These are phyloP conservation scores for Solanum habrochaites DNA, from an alignment of 257 asterid genomes.

Conservation along the genomic window DNA sequence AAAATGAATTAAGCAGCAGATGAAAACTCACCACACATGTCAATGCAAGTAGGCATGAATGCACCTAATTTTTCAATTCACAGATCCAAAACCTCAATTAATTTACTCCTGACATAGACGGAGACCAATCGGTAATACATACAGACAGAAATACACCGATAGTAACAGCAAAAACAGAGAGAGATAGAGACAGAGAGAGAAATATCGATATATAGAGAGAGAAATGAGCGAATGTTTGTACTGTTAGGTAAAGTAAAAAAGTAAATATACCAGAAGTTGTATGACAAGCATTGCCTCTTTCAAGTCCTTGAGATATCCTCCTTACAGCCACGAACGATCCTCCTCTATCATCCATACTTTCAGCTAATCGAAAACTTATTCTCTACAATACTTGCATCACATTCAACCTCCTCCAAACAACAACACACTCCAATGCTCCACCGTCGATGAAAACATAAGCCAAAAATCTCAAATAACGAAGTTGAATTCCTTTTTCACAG, in stretches of 20 bases:
- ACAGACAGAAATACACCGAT: neutral
- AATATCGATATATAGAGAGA: neutral
- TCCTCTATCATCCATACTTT: slow-evolving; percentile 69
- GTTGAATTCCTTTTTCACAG: neutral
- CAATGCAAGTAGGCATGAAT: slow-evolving; percentile 55
- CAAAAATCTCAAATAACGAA: neutral
- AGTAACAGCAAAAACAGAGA: neutral
- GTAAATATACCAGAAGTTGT: slow-evolving; percentile 58
- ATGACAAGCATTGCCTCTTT: slow-evolving; percentile 74
- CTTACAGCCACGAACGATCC: slow-evolving; percentile 93
- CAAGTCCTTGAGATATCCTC: slow-evolving; percentile 89
- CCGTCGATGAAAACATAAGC: neutral
- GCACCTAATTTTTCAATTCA: slow-evolving; percentile 29
- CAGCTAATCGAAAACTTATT: neutral
- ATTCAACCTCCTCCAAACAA: neutral
- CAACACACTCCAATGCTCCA: neutral
- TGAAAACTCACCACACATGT: slow-evolving; percentile 50
- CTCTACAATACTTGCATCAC: neutral
- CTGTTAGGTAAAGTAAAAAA: neutral
- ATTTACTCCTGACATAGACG: slow-evolving; percentile 13
- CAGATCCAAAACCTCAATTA: slow-evolving; percentile 42
- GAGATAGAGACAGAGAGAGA: neutral
- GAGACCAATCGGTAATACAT: neutral
- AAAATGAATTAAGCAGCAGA: neutral
- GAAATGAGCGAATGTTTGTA: neutral